Evolutionary conservation across 202 grass and related monocot species (phyloP), one percentile per base, ranked within the genome.

Genomic region (Brachypodium distachyon): DNA sequence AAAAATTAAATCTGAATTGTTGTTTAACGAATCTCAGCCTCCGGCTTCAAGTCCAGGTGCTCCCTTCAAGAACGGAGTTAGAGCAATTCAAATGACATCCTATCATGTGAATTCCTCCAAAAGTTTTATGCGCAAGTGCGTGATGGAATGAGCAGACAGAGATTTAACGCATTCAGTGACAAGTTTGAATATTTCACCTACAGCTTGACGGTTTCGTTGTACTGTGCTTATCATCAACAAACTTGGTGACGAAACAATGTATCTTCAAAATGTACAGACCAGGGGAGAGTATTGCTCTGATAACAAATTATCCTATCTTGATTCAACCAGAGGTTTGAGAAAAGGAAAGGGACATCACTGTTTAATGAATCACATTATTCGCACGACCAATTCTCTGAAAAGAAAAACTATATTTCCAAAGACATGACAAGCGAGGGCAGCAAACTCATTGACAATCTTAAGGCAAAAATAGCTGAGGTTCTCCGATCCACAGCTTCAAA

Each of bases 341-440:
- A 37, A 25, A 65, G 0, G 22, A 60, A 21, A 58, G 55, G 11
- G 32, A 37, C 36, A 62, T 17, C 16, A 12, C 12, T 63, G 37
- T 55, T 26, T 76, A 61, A 52, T 61, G 52, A 71, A 73, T 66
- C 23, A 0, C 25, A 47, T 77, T 82, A 87, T 82, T 73, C 38
- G 27, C 39, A 70, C 46, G 61, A n/a, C 11, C 17, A 49, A 67
- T 26, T 60, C 34, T 59, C 32, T 23, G 3, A 32, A 63, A 16
- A 19, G 11, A 78, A 65, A 42, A 53, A 73, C 5, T 55, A 33
- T 28, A 52, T 42, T 59, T 23, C 13, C 80, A 60, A 54, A 52
- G 17, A 29, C 62, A 21, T 39, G n/a, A 16, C 19, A 81, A 60
- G 5, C 18, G 65, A 37, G 40, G 37, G 4, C 41, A 50, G 42